These are phyloP conservation scores for Torulaspora quercuum DNA, from an alignment of 805 yeast species.

Conservation along the genomic window DNA sequence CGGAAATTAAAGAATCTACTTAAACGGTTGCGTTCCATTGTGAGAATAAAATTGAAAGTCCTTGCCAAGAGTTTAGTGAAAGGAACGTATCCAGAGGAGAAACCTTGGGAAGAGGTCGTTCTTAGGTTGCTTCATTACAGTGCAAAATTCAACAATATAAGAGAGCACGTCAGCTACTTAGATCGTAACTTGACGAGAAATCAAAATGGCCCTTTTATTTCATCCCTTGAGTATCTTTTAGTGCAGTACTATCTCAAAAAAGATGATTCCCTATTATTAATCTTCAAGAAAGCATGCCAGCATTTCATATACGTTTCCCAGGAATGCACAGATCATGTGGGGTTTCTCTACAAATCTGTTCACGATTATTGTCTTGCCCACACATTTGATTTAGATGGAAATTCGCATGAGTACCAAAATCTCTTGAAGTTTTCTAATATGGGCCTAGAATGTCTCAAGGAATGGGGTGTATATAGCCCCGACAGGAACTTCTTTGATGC, in stretches of 20 bases:
- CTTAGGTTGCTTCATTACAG: slow-evolving; percentile 4
- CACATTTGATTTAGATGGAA: background rate
- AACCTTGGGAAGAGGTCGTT: slow-evolving; percentile 9
- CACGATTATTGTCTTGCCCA: background rate
- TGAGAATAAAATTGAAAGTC: background rate
- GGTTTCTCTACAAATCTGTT: slow-evolving; percentile 5
- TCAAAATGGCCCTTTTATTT: background rate
- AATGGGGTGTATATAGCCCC: slow-evolving; percentile 3
- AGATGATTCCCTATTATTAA: background rate
- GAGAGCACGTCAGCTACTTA: slow-evolving; percentile 4
- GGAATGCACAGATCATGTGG: slow-evolving; percentile 5
- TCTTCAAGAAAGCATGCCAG: slow-evolving; percentile 7
- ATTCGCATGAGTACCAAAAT: background rate
- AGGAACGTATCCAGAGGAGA: background rate
- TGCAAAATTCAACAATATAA: slow-evolving; percentile 4
- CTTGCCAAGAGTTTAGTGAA: background rate
- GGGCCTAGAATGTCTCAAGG: slow-evolving; percentile 2
- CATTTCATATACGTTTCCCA: slow-evolving; percentile 2
- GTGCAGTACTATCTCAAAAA: slow-evolving; percentile 1
- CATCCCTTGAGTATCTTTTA: slow-evolving; percentile 3
- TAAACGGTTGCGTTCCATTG: background rate
- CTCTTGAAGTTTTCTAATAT: background rate
- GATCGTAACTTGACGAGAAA: background rate
- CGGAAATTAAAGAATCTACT: background rate
- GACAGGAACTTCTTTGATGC: slow-evolving; percentile 3